A percentile compares a stretch with the other conserved stretches of the same genome.
These are phyloP conservation scores for Plantago lanceolata DNA, from an alignment of 305 asterid species.

Conservation along the genomic window DNA sequence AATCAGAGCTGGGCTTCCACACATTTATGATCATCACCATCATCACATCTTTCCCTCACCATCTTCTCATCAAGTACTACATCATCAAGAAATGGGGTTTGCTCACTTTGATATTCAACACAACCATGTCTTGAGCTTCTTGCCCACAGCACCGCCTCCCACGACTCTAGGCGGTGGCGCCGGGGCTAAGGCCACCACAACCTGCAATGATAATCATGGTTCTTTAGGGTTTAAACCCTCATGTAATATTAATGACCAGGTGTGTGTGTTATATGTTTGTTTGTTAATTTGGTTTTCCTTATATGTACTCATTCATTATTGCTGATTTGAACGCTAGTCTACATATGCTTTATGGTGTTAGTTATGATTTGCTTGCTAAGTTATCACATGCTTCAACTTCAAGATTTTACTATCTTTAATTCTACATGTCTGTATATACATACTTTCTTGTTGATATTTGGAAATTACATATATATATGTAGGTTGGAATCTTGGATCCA, in stretches of 20 bases:
- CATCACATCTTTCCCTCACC: constrained; percentile 44
- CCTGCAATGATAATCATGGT: constrained; percentile 24
- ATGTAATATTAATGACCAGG: constrained; percentile 66
- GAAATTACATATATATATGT: constrained; percentile 2
- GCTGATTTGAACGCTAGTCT: constrained; percentile 27
- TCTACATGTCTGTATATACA: neutral
- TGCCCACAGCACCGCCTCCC: constrained; percentile 43
- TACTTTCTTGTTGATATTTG: neutral
- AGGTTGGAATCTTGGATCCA: constrained; percentile 57
- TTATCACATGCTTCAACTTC: constrained; percentile 32
- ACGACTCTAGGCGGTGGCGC: constrained; percentile 33
- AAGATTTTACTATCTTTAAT: constrained; percentile 25
- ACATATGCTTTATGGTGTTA: constrained; percentile 1
- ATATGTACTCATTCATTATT: constrained; percentile 20
- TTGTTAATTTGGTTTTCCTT: neutral
- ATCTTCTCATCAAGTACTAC: constrained; percentile 33
- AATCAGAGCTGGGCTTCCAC: constrained; percentile 35
- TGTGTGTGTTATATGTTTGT: constrained; percentile 24
- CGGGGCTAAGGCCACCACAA: constrained; percentile 20
- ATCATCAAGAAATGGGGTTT: constrained; percentile 63
- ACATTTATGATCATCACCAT: constrained; percentile 42
- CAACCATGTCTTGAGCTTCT: constrained; percentile 58
- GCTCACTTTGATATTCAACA: constrained; percentile 54
- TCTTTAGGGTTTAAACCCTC: constrained; percentile 69
- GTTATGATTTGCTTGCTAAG: constrained; percentile 22